A percentile compares a stretch with the other conserved stretches of the same genome.
Evolutionary conservation across 2,329 filamentous ascomycete species (phyloP).

Genomic region (Sporothrix mexicana): DNA sequence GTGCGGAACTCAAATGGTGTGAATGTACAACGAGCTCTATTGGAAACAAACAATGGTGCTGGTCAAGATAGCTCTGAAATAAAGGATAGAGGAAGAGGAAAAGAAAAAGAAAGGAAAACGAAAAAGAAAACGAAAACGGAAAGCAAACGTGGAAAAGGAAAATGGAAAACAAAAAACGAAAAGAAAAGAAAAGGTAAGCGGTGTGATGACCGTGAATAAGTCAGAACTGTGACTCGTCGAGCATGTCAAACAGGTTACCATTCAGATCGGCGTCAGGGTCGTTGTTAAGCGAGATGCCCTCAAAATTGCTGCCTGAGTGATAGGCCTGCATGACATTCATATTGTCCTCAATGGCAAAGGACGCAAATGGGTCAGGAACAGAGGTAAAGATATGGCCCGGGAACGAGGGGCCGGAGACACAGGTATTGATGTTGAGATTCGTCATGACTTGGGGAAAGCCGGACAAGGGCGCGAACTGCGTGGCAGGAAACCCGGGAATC

Average conservation of each 20-base stretch:
- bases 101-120: neutral
- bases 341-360: no score
- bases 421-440: neutral
- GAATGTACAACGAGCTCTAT: no score
- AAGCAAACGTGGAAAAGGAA: neutral
- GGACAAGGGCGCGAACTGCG: no score
- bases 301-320: neutral
- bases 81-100: neutral
- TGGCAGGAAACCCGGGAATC: no score
- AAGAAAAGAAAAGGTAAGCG: neutral
- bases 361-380: no score
- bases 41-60: no score
- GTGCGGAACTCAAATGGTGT: no score
- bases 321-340: neutral
- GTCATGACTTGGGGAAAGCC: no score
- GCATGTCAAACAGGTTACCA: constrained; percentile 7
- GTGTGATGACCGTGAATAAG: neutral
- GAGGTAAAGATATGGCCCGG: no score
- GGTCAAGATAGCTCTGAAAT: no score
- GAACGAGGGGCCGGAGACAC: neutral
- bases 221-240: constrained; percentile 2
- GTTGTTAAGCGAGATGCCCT: neutral
- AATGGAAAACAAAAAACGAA: neutral
- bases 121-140: neutral
- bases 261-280: constrained; percentile 29